Percentiles rank a stretch among this genome's conserved stretches.
Evolutionary conservation across 768 basidiomycete genomes (phyloP).

Genomic region (Astraeus odoratus): DNA sequence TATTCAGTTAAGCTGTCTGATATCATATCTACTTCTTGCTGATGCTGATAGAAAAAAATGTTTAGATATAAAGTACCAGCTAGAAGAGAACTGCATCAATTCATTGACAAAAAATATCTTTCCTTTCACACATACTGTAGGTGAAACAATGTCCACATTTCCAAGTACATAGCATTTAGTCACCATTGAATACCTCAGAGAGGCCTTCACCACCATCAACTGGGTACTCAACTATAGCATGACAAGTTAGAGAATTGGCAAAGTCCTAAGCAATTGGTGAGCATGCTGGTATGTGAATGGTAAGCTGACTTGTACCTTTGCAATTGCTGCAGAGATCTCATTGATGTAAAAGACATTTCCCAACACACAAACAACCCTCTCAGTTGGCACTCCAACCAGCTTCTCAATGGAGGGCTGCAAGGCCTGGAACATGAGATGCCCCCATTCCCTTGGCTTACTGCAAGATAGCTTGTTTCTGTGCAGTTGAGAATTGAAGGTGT

Average conservation of each 20-base stretch:
- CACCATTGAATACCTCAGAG: not conserved
- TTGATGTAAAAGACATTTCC: constrained; percentile 24
- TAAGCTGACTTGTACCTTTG: not conserved
- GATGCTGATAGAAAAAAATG: constrained; percentile 1
- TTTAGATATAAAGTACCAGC: constrained; percentile 6
- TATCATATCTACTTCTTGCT: too few species aligned
- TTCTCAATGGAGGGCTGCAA: constrained; percentile 9
- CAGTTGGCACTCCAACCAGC: constrained; percentile 16
- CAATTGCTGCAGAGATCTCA: constrained; percentile 6
- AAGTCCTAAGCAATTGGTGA: not conserved
- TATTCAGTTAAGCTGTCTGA: not conserved
- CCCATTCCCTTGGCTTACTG: constrained; percentile 22
- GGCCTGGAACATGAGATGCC: constrained; percentile 16
- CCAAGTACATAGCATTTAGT: too few species aligned
- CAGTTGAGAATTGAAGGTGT: constrained; percentile 20
- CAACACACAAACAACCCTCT: constrained; percentile 10
- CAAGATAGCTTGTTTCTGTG: constrained; percentile 21
- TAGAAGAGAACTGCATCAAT: not conserved
- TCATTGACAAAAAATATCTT: constrained; percentile 15
- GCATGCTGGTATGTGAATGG: too few species aligned
- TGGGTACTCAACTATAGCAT: constrained; percentile 8
- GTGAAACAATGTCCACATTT: not conserved
- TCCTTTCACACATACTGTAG: not conserved
- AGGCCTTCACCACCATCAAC: not conserved
- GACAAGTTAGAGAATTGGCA: not conserved